phyloP scores from a whole-genome alignment of 768 basidiomycete species.

The Pholiota microspora region DNA sequence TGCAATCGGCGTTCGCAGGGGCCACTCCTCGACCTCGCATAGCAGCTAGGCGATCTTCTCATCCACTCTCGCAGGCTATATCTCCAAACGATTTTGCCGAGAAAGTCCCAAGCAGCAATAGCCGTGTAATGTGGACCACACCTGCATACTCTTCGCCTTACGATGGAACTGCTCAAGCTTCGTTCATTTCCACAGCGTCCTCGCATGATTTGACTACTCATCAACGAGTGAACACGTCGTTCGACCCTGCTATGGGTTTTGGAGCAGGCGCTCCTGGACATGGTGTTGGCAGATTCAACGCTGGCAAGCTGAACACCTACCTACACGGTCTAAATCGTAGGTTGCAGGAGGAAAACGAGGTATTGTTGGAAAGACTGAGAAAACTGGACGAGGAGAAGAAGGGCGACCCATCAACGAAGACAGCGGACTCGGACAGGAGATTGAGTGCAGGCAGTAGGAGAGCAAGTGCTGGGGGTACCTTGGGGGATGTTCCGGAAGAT shows the following conservation, averaged over 20 bases:
- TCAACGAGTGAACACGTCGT: constrained; percentile 80
- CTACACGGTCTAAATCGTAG: constrained; percentile 81
- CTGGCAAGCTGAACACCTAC: constrained; percentile 81
- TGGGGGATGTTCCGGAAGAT: constrained; percentile 67
- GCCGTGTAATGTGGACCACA: constrained; percentile 26
- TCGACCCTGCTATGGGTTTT: constrained; percentile 80
- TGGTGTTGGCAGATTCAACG: constrained; percentile 79
- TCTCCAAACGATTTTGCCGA: constrained; percentile 10
- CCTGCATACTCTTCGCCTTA: constrained; percentile 39
- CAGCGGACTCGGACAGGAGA: constrained; percentile 27
- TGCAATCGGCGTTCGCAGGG: constrained; percentile 58
- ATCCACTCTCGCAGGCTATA: constrained; percentile 58
- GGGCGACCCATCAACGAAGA: constrained; percentile 18
- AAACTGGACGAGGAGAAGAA: constrained; percentile 52
- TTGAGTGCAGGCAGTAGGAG: constrained; percentile 43
- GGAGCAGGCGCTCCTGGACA: constrained; percentile 59
- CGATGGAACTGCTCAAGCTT: constrained; percentile 56
- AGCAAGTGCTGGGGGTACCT: constrained; percentile 48
- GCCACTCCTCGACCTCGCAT: constrained; percentile 62
- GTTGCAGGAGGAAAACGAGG: constrained; percentile 83
- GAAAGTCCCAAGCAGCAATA: constrained; percentile 10
- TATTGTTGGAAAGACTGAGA: constrained; percentile 51
- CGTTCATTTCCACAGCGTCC: constrained; percentile 79
- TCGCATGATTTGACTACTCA: constrained; percentile 87
- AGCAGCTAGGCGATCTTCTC: constrained; percentile 46